Conservation (phyloP, 2,329 filamentous ascomycete species). For the Colletotrichum eremochloae region DNA sequence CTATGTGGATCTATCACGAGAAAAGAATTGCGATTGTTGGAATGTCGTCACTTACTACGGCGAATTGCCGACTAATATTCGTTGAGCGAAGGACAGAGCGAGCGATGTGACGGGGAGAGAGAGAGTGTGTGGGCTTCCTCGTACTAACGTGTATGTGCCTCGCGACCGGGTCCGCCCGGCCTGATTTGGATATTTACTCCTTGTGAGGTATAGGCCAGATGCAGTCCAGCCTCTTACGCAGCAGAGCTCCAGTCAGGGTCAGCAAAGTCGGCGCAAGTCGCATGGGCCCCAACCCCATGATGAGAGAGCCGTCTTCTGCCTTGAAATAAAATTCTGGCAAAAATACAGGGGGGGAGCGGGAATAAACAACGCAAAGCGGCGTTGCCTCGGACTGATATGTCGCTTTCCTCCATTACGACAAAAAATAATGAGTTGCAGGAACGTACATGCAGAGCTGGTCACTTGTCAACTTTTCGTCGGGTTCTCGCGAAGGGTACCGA, state of each 20-base stretch:
- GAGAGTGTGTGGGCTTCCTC: constrained; percentile 1
- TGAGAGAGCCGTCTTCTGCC: neutral
- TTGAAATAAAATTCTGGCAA: neutral
- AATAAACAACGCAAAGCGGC: neutral
- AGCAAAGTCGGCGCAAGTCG: neutral
- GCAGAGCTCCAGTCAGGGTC: neutral
- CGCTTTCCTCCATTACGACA: neutral
- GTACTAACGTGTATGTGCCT: neutral
- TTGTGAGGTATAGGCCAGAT: neutral
- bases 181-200: neutral
- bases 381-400: constrained; percentile 25
- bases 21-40: neutral
- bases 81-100: constrained; percentile 1
- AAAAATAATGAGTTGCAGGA: constrained; percentile 32
- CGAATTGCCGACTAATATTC: constrained; percentile 7
- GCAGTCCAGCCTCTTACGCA: neutral
- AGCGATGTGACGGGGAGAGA: constrained; percentile 7
- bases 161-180: neutral
- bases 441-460: constrained; percentile 23
- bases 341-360: neutral
- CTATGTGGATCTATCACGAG: constrained; percentile 19
- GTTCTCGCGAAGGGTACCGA: constrained; percentile 33
- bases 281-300: neutral
- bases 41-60: neutral
- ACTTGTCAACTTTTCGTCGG: constrained; percentile 37